These are phyloP conservation scores for Nitzschia sp. DNA, from an alignment of 108 stramenopile genomes.

Conservation along the genomic window DNA sequence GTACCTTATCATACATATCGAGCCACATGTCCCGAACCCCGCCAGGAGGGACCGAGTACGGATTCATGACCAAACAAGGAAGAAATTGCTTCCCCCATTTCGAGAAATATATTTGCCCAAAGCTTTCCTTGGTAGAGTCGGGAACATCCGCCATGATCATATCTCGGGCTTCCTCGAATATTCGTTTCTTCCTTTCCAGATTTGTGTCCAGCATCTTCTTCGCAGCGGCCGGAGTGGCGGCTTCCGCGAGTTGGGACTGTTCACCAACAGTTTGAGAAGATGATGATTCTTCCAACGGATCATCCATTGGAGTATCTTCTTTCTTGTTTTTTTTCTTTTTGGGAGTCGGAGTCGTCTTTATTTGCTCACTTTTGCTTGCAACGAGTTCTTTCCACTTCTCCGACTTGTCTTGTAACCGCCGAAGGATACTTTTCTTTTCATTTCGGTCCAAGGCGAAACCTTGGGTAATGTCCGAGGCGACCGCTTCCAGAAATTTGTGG, in stretches of 20 bases:
- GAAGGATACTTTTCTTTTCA: slow-evolving; percentile 1
- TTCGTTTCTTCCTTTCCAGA: slow-evolving; percentile 12
- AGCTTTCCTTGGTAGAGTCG: slow-evolving; percentile 43
- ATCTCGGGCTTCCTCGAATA: slow-evolving; percentile 35
- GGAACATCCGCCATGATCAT: slow-evolving; percentile 51
- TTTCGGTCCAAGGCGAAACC: not conserved
- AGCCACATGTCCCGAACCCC: slow-evolving; percentile 68
- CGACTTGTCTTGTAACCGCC: not conserved
- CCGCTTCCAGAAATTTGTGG: slow-evolving; percentile 8
- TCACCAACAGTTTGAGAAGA: not conserved
- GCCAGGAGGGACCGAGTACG: slow-evolving; percentile 70
- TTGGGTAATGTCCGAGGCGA: not conserved
- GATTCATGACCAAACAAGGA: slow-evolving; percentile 66
- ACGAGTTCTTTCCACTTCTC: slow-evolving; percentile 9
- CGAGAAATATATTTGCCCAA: slow-evolving; percentile 67
- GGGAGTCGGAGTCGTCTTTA: not conserved
- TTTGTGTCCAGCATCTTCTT: not conserved
- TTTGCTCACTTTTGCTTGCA: not conserved
- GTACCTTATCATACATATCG: slow-evolving; percentile 77
- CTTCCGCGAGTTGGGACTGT: not conserved
- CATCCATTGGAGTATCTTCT: not conserved
- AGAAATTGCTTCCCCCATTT: slow-evolving; percentile 64
- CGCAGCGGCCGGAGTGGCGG: not conserved
- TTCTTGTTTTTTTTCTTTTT: slow-evolving; percentile 1
- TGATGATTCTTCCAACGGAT: not conserved